Conservation (phyloP, 2,329 filamentous ascomycete species). For the Colletotrichum tropicicola region DNA sequence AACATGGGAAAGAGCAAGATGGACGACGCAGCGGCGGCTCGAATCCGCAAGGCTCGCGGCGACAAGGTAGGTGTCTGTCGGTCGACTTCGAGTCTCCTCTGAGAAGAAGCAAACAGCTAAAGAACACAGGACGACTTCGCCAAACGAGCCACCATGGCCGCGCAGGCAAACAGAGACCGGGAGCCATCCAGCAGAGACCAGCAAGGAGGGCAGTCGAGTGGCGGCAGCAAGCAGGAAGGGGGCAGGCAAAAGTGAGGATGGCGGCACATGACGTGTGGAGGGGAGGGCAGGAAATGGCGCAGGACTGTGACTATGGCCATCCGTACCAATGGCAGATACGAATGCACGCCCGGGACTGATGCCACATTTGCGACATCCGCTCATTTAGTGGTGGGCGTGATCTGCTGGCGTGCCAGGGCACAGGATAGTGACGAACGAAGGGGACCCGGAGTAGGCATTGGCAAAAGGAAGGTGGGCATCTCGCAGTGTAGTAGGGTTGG, state of each 20-base stretch:
- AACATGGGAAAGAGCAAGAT: slow-evolving; percentile 43
- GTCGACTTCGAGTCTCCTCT: neutral
- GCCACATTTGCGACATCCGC: too few relatives aligned
- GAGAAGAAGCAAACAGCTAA: neutral
- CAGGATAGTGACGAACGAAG: too few relatives aligned
- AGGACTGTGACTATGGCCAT: too few relatives aligned
- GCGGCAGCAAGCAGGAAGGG: slow-evolving; percentile 15
- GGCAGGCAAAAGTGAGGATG: slow-evolving; percentile 29
- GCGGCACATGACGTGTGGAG: too few relatives aligned
- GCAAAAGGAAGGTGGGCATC: too few relatives aligned
- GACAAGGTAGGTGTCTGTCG: slow-evolving; percentile 42
- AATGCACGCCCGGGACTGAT: too few relatives aligned
- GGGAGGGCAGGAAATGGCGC: too few relatives aligned
- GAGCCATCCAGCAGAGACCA: slow-evolving; percentile 26
- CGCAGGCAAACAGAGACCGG: slow-evolving; percentile 41
- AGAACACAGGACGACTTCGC: slow-evolving; percentile 44
- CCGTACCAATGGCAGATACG: too few relatives aligned
- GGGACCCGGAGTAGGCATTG: too few relatives aligned
- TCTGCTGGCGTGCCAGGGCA: too few relatives aligned
- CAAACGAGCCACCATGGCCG: slow-evolving; percentile 44
- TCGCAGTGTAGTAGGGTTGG: too few relatives aligned
- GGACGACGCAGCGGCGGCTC: slow-evolving; percentile 50
- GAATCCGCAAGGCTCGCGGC: slow-evolving; percentile 52
- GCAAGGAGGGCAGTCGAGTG: slow-evolving; percentile 24
- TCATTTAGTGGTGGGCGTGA: too few relatives aligned